Evolutionary conservation across 768 basidiomycete species (phyloP), one percentile per base, ranked within the genome.

Genomic region (Suillus occidentalis): DNA sequence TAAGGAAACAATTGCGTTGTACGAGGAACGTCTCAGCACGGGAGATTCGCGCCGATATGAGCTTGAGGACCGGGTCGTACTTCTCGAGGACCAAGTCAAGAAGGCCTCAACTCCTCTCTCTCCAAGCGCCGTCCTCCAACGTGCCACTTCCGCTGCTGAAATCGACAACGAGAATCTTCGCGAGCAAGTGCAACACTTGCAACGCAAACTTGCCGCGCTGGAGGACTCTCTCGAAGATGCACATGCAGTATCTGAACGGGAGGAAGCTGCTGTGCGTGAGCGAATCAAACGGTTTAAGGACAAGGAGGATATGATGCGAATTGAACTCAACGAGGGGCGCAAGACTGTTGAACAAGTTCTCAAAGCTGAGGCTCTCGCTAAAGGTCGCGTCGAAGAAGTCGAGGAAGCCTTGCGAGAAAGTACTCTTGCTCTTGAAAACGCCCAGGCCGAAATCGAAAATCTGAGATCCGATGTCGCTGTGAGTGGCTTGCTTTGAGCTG

Each of bases 101-200:
- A 74, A 74, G 28, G 68, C 69, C 16, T 65, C 74, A 14, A 70
- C 66, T 58, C 75, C 77, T 31, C 71, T 72, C 20, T 78, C 81
- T 57, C 74, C 82, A 42, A 65, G 73, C 43, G 72, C 79, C 5
- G 67, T 72, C 10, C 73, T 79, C 2, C 78, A 77, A 8, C 79
- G 80, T 34, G 81, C 85, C 5, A 78, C 85, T 6, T 89, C 93
- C 10, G 96, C 95, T 0, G 85, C 89, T 3, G 88, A 94, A 72
- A 99, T 99, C 67, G 96, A 99, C 76, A 98, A 98, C 71, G 95
- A 99, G 75, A 89, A 87, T 16, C 85, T 98, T 14, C 87, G 85
- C 18, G 95, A 96, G 36, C 96, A 99, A 74, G 84, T 94, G n/a
- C 85, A 87, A 47, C 93, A 99, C 76, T 81, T 97, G 40, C 90